A percentile compares a stretch with the other conserved stretches of the same genome.
These are phyloP conservation scores for Dactylellina haptotyla DNA, from an alignment of 2,329 filamentous ascomycete species.

Conservation along the genomic window DNA sequence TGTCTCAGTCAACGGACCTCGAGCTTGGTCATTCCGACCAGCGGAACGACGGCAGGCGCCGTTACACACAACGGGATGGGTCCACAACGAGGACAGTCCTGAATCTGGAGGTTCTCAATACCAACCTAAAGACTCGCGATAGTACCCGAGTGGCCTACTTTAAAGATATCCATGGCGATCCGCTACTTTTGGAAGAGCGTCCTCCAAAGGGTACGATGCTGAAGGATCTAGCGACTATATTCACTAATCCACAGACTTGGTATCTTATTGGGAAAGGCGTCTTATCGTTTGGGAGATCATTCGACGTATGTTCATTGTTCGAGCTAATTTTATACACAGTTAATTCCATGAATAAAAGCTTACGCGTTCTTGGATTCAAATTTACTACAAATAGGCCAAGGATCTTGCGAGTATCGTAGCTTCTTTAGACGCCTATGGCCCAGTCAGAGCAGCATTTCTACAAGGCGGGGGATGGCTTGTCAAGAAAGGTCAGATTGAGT, in stretches of 20 bases:
- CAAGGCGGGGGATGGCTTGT: conserved; percentile 31
- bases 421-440: conserved; percentile 40
- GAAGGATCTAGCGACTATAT: conserved; percentile 27
- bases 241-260: conserved; percentile 31
- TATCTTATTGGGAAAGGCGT: conserved; percentile 28
- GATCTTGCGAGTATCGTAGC: conserved; percentile 30
- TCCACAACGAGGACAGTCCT: conserved; percentile 14
- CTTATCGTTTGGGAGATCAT: conserved; percentile 21
- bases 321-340: not conserved
- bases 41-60: not conserved
- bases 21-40: not conserved
- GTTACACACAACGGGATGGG: conserved; percentile 17
- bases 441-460: conserved; percentile 35
- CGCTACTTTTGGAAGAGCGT: conserved; percentile 38
- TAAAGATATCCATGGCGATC: conserved; percentile 43
- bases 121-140: conserved; percentile 10
- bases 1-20: not conserved
- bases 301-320: conserved; percentile 19
- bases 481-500: conserved; percentile 36
- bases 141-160: conserved; percentile 32
- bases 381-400: conserved; percentile 16
- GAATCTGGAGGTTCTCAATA: conserved; percentile 32
- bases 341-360: not conserved
- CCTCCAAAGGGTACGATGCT: conserved; percentile 22
- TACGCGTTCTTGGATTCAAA: not conserved